phyloP scores from a whole-genome alignment of 306 rosid species.

The Fragaria vesca region DNA sequence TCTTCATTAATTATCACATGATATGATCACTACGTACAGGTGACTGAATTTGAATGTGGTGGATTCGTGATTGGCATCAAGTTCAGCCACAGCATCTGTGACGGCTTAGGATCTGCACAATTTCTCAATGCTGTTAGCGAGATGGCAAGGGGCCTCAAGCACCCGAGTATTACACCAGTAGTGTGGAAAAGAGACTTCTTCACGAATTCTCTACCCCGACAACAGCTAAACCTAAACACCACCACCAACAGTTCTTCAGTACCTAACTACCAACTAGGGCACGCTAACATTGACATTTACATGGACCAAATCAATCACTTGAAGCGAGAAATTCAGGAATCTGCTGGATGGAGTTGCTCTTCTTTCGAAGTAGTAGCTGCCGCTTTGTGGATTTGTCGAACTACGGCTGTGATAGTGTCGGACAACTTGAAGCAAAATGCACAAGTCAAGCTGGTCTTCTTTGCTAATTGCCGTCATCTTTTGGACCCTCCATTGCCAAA shows the following conservation, averaged over 20 bases:
- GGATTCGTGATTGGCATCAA: constrained; percentile 58
- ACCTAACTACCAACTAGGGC: constrained; percentile 40
- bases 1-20: background rate
- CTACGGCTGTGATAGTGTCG: constrained; percentile 36
- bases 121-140: constrained; percentile 76
- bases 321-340: constrained; percentile 43
- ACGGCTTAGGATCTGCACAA: constrained; percentile 88
- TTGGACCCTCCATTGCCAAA: constrained; percentile 62
- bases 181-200: constrained; percentile 63
- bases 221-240: background rate
- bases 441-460: constrained; percentile 50
- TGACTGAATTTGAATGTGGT: constrained; percentile 65
- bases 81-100: constrained; percentile 72
- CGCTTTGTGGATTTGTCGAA: constrained; percentile 53
- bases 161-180: constrained; percentile 43
- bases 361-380: constrained; percentile 67
- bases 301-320: constrained; percentile 35
- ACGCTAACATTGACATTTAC: constrained; percentile 52
- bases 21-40: constrained; percentile 25
- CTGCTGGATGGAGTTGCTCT: constrained; percentile 55
- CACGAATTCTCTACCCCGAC: constrained; percentile 6
- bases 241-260: constrained; percentile 22
- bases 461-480: constrained; percentile 69
- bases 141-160: constrained; percentile 46
- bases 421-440: background rate